phyloP scores from a whole-genome alignment of 176 grass and related monocot genomes.

The Cenchrus fungigraminus region DNA sequence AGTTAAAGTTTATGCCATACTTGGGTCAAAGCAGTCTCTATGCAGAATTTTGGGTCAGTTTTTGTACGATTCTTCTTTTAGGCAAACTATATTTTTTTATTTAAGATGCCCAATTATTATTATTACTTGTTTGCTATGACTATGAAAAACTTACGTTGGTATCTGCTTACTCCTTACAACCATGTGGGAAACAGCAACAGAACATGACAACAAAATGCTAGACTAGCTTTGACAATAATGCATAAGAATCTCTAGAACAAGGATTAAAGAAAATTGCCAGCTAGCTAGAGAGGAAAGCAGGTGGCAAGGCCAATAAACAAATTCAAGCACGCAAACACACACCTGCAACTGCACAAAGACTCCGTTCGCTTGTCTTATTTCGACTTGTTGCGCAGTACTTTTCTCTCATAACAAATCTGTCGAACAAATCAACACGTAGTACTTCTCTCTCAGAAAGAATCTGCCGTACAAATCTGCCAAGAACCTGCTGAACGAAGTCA shows the following conservation, averaged over 20 bases:
- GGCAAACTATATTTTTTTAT: neutral
- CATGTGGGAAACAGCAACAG: neutral
- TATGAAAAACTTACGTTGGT: neutral
- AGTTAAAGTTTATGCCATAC: neutral
- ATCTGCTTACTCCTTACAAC: neutral
- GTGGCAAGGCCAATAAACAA: conserved; percentile 30
- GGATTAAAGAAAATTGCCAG: conserved; percentile 30
- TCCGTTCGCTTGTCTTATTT: too few species aligned
- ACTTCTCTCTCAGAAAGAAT: too few species aligned
- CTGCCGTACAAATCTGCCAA: too few species aligned
- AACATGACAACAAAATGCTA: neutral
- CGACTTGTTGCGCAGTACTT: too few species aligned
- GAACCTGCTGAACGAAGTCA: too few species aligned
- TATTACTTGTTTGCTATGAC: neutral
- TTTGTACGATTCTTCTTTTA: neutral
- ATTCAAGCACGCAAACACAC: conserved; percentile 11
- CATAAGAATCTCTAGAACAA: neutral
- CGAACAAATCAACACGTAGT: too few species aligned
- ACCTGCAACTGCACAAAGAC: conserved; percentile 24
- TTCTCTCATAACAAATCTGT: too few species aligned
- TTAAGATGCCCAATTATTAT: neutral
- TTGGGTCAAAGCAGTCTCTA: neutral
- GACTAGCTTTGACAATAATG: conserved; percentile 26
- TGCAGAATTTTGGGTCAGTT: neutral
- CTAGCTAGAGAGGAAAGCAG: neutral